phyloP scores from a whole-genome alignment of 331 rosid species.

The Telfairia occidentalis region DNA sequence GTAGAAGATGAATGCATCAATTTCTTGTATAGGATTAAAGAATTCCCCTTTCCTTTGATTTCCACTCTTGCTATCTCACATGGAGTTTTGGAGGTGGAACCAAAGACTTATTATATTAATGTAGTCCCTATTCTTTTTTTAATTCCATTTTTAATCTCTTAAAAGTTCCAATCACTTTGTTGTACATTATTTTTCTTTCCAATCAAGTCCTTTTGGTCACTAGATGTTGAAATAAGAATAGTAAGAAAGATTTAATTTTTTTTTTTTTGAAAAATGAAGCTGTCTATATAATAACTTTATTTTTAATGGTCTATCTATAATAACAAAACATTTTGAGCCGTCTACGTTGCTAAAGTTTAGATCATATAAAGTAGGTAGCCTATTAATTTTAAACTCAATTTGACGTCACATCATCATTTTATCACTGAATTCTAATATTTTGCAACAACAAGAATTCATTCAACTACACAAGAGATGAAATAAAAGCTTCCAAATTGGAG shows the following conservation, averaged over 20 bases:
- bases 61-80: not conserved
- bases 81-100: no score
- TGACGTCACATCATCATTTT: not conserved
- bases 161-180: no score
- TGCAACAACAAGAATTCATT: no score
- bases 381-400: not conserved
- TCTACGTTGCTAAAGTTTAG: no score
- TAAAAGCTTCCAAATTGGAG: not conserved
- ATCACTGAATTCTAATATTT: not conserved
- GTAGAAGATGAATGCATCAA: not conserved
- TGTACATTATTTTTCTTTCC: not conserved
- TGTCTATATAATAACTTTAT: no score
- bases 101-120: no score
- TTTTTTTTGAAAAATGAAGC: no score
- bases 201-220: not conserved
- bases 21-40: not conserved
- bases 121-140: not conserved
- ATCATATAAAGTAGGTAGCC: no score
- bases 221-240: no score
- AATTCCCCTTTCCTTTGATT: not conserved
- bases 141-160: not conserved
- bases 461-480: not conserved
- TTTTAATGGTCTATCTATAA: no score
- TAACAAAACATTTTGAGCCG: not conserved
- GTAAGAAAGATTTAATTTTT: no score